Conservation (phyloP, 2,329 filamentous ascomycete genomes). For the Dothideomycetes sp. region DNA sequence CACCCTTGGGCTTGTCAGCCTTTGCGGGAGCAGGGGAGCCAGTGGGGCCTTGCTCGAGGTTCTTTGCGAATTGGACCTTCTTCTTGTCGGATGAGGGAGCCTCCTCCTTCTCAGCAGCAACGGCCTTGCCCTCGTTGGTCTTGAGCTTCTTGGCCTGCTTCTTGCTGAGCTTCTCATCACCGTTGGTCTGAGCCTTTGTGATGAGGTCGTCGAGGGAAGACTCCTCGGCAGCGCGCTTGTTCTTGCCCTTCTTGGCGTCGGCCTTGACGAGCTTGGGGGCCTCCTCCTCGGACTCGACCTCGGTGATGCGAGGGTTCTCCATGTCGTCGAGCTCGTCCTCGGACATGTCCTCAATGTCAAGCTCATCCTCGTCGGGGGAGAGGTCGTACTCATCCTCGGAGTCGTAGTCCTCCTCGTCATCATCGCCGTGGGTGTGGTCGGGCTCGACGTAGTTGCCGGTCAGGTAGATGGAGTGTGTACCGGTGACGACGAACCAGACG, state of each 20-base stretch:
- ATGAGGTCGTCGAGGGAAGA: slow-evolving; percentile 70
- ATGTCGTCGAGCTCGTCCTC: slow-evolving; percentile 51
- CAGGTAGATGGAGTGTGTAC: slow-evolving; percentile 81
- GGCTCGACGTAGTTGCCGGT: slow-evolving; percentile 91
- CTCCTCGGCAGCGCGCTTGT: slow-evolving; percentile 80
- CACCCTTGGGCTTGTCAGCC: slow-evolving; percentile 34
- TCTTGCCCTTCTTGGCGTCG: slow-evolving; percentile 59
- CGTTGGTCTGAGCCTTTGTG: slow-evolving; percentile 54
- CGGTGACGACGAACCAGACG: slow-evolving; percentile 84
- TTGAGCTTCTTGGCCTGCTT: slow-evolving; percentile 97
- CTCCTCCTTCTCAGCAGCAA: slow-evolving; percentile 47
- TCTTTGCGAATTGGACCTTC: slow-evolving; percentile 98
- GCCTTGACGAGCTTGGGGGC: slow-evolving; percentile 42
- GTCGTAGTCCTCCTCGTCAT: slow-evolving; percentile 51
- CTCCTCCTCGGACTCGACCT: slow-evolving; percentile 66
- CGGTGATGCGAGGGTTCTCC: slow-evolving; percentile 69
- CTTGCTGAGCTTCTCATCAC: slow-evolving; percentile 75
- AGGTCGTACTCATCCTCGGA: slow-evolving; percentile 57
- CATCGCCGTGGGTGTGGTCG: slow-evolving; percentile 48
- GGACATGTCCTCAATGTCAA: slow-evolving; percentile 42
- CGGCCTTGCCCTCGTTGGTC: slow-evolving; percentile 93
- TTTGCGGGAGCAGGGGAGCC: slow-evolving; percentile 44
- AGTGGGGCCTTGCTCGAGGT: slow-evolving; percentile 93
- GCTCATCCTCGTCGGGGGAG: slow-evolving; percentile 67
- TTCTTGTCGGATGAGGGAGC: slow-evolving; percentile 50